Evolutionary conservation across 306 rosid species (phyloP).

Genomic region (Elaeagnus macrophylla): DNA sequence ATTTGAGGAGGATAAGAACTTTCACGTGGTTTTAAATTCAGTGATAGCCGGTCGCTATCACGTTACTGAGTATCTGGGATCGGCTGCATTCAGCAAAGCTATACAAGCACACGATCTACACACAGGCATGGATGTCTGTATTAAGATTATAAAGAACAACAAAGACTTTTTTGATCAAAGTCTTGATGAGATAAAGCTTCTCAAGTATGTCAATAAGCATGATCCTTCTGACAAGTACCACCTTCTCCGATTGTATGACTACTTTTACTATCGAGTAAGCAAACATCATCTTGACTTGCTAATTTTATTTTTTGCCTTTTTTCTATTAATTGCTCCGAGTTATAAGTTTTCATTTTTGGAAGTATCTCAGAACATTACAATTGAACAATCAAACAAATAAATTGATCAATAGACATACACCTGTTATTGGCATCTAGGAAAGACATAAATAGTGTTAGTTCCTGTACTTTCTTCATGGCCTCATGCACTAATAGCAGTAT

Average conservation of each 20-base stretch:
- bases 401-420: no score
- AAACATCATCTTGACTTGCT: conserved; percentile 4
- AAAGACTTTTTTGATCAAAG: conserved; percentile 99
- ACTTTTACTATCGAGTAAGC: conserved; percentile 93
- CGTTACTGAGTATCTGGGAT: conserved; percentile 96
- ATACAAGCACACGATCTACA: conserved; percentile 97
- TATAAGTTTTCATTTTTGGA: neutral
- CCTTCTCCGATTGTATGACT: conserved; percentile 90
- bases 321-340: no score
- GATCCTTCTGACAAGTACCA: conserved; percentile 96
- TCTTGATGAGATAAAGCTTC: conserved; percentile 98
- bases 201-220: conserved; percentile 92
- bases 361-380: no score
- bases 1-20: conserved; percentile 99
- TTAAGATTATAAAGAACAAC: conserved; percentile 97
- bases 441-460: no score
- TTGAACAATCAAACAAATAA: no score
- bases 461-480: no score
- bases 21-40: conserved; percentile 88
- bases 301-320: conserved; percentile 4
- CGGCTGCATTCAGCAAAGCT: conserved; percentile 99
- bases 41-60: conserved; percentile 97
- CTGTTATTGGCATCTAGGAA: no score
- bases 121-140: conserved; percentile 96
- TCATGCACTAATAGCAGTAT: no score